Evolutionary conservation across 768 basidiomycete species (phyloP).

Genomic region (Boletus speciosus): DNA sequence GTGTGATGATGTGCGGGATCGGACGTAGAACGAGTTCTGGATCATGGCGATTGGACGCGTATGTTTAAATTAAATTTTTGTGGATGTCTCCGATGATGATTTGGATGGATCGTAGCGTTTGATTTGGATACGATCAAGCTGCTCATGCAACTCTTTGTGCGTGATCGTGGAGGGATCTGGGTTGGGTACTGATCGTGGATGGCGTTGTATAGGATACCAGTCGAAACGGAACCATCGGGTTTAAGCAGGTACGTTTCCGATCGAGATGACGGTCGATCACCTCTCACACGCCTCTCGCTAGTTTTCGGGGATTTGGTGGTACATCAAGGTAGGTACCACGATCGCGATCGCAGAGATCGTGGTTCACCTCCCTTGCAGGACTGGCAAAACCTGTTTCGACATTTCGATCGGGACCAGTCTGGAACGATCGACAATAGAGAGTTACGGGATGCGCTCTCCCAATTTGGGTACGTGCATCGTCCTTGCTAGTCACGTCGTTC

Average conservation of each 20-base stretch:
- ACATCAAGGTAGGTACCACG: conserved; percentile 51
- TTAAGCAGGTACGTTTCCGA: conserved; percentile 56
- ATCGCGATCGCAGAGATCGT: not conserved
- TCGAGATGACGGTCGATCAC: not conserved
- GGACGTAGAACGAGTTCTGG: conserved; percentile 35
- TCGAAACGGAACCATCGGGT: conserved; percentile 74
- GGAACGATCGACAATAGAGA: conserved; percentile 74
- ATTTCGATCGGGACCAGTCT: conserved; percentile 81
- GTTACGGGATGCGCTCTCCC: conserved; percentile 61
- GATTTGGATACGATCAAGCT: conserved; percentile 86
- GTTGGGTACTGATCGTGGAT: not conserved
- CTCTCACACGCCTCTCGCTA: conserved; percentile 8
- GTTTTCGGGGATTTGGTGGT: conserved; percentile 80
- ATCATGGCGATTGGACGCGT: conserved; percentile 77
- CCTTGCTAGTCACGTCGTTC: too few species aligned
- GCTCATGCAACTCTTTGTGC: conserved; percentile 74
- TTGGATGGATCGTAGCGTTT: conserved; percentile 47
- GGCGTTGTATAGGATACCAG: conserved; percentile 56
- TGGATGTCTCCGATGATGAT: not conserved
- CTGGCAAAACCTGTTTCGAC: conserved; percentile 81
- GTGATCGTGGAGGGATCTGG: conserved; percentile 17
- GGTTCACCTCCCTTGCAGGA: conserved; percentile 40
- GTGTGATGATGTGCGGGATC: not conserved
- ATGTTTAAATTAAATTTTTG: conserved; percentile 25
- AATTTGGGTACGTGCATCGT: conserved; percentile 56